Conservation (phyloP, 2,329 filamentous ascomycete genomes). For the Penicillium italicum region DNA sequence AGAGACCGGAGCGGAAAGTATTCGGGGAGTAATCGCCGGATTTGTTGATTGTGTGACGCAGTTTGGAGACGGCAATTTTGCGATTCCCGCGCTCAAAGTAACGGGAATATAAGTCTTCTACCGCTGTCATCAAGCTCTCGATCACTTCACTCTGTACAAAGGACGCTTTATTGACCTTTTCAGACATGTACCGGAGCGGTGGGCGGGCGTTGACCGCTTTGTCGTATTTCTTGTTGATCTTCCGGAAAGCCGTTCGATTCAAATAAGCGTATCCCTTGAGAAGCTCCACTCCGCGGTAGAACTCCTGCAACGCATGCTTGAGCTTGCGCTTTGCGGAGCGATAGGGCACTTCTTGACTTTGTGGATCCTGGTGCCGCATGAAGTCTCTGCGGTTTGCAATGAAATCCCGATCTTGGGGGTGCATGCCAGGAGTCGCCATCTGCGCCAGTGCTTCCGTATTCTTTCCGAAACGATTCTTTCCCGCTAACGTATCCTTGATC, state of each 20-base stretch:
- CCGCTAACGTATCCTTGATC: conserved; percentile 43
- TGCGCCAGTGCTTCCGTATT: conserved; percentile 51
- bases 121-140: conserved; percentile 72
- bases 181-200: conserved; percentile 76
- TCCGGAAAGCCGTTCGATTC: conserved; percentile 90
- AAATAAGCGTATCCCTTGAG: conserved; percentile 87
- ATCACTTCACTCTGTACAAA: conserved; percentile 87
- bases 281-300: conserved; percentile 85
- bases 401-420: conserved; percentile 27
- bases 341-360: conserved; percentile 66
- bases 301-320: conserved; percentile 86
- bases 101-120: conserved; percentile 87
- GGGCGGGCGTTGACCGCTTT: conserved; percentile 79
- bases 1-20: conserved; percentile 60
- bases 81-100: conserved; percentile 94
- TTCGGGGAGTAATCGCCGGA: conserved; percentile 57
- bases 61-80: conserved; percentile 83
- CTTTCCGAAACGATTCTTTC: conserved; percentile 52
- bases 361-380: conserved; percentile 44
- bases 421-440: conserved; percentile 41
- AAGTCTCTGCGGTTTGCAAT: conserved; percentile 48
- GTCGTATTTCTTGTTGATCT: conserved; percentile 99
- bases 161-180: conserved; percentile 84
- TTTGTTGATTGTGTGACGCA: conserved; percentile 67
- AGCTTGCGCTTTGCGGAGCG: conserved; percentile 85